phyloP scores from a whole-genome alignment of 768 basidiomycete genomes.

The Saitozyma sp. region DNA sequence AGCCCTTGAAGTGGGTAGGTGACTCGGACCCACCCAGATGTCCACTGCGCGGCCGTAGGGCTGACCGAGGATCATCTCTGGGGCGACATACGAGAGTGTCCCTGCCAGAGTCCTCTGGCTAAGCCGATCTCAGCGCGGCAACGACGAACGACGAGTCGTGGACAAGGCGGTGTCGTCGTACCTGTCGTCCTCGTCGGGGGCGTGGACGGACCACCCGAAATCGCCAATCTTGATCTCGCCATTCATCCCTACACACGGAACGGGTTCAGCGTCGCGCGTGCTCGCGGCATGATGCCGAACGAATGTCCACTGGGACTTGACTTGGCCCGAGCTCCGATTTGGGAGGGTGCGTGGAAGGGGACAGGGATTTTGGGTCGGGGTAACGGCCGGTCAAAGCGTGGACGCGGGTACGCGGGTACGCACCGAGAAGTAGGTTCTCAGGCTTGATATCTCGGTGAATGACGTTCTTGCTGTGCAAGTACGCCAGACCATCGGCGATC shows the following conservation, averaged over 20 bases:
- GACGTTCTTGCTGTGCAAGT: slow-evolving; percentile 90
- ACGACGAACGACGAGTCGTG: not conserved
- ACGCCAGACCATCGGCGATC: slow-evolving; percentile 90
- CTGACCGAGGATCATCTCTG: slow-evolving; percentile 94
- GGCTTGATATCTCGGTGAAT: slow-evolving; percentile 99
- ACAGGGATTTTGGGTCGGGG: too few relatives aligned
- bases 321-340: too few relatives aligned
- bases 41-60: slow-evolving; percentile 90
- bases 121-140: slow-evolving; percentile 1
- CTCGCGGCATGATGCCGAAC: not conserved
- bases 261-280: not conserved
- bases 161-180: slow-evolving; percentile 3
- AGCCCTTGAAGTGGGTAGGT: not conserved
- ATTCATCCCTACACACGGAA: slow-evolving; percentile 59
- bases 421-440: slow-evolving; percentile 88
- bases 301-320: not conserved
- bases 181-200: slow-evolving; percentile 36
- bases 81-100: slow-evolving; percentile 91
- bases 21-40: slow-evolving; percentile 62
- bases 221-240: slow-evolving; percentile 98
- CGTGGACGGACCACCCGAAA: slow-evolving; percentile 81
- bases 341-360: too few relatives aligned
- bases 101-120: slow-evolving; percentile 85
- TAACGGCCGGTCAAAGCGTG: not conserved
- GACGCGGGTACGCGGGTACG: not conserved